A percentile compares a stretch with the other conserved stretches of the same genome.
Evolutionary conservation across 106 monocot genomes (phyloP).

Genomic region (Platanthera zijinensis): DNA sequence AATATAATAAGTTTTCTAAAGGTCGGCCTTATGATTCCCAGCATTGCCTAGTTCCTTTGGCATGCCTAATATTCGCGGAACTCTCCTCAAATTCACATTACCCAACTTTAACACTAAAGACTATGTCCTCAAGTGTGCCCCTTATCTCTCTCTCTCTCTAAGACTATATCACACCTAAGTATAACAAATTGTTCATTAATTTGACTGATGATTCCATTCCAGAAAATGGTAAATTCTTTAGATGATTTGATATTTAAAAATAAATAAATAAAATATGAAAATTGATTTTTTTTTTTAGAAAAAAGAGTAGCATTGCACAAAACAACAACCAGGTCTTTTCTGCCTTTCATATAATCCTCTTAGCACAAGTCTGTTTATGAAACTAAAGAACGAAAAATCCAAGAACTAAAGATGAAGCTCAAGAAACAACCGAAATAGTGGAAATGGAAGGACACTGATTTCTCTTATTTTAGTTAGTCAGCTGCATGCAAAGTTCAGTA

Average conservation of each 20-base stretch:
- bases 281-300: not conserved
- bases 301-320: not conserved
- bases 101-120: not conserved
- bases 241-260: not conserved
- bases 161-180: not conserved
- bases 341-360: not conserved
- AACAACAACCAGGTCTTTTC: not conserved
- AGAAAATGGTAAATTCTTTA: not conserved
- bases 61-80: not conserved
- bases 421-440: not conserved
- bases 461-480: not conserved
- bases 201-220: not conserved
- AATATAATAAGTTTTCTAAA: not conserved
- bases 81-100: not conserved
- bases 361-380: not conserved
- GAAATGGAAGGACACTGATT: no score
- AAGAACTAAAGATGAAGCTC: not conserved
- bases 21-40: not conserved
- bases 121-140: not conserved
- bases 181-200: not conserved
- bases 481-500: not conserved
- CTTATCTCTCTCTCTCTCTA: not conserved
- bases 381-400: not conserved
- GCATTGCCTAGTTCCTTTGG: not conserved
- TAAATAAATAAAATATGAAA: not conserved